Evolutionary conservation across 805 yeast species (phyloP).

Genomic region (Jamesozyma lodderae): DNA sequence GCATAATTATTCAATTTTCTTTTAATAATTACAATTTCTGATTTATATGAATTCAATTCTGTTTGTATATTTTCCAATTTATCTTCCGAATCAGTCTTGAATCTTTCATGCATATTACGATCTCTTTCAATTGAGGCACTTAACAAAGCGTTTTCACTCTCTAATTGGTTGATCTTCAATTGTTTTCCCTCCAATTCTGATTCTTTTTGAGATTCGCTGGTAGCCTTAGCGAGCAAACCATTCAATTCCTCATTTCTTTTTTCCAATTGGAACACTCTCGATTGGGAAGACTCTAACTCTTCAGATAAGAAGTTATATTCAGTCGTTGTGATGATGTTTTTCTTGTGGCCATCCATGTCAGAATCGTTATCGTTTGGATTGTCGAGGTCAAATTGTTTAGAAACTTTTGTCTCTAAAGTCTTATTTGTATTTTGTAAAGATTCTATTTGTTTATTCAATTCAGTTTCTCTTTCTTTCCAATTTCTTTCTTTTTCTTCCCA

Average conservation of each 20-base stretch:
- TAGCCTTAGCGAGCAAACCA: constrained; percentile 49
- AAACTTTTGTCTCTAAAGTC: constrained; percentile 60
- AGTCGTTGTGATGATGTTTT: constrained; percentile 23
- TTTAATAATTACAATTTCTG: constrained; percentile 44
- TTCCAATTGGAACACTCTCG: constrained; percentile 62
- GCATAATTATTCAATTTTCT: constrained; percentile 40
- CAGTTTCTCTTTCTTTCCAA: constrained; percentile 53
- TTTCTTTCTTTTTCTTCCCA: constrained; percentile 66
- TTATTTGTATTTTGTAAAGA: constrained; percentile 48
- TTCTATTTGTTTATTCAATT: constrained; percentile 41
- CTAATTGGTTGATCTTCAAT: constrained; percentile 43
- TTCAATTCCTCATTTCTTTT: constrained; percentile 68
- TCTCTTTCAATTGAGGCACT: constrained; percentile 28
- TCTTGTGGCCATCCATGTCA: constrained; percentile 15
- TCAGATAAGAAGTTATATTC: constrained; percentile 58
- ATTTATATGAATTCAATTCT: constrained; percentile 40
- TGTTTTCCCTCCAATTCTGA: constrained; percentile 34
- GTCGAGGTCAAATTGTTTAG: constrained; percentile 42
- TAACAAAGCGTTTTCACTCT: constrained; percentile 54
- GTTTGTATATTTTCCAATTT: constrained; percentile 34
- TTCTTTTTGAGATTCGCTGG: constrained; percentile 37
- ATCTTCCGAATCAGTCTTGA: constrained; percentile 20
- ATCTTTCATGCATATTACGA: constrained; percentile 12
- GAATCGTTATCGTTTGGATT: constrained; percentile 26
- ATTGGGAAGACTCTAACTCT: constrained; percentile 65